phyloP scores from a whole-genome alignment of 2,329 filamentous ascomycete genomes.

The Raffaelea ambrosiae region DNA sequence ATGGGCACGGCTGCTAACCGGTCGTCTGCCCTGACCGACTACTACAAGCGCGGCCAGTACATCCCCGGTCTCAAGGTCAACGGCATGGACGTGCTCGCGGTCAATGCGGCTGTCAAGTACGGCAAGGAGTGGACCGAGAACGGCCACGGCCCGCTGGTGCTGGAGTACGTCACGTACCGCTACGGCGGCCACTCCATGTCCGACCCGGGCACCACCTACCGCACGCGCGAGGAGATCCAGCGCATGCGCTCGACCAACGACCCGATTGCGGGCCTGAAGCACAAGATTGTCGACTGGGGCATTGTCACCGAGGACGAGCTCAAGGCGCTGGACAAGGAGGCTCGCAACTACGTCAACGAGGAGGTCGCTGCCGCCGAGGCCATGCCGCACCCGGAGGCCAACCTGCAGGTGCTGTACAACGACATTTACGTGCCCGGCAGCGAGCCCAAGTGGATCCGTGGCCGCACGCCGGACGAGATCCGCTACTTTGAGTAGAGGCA shows the following conservation, averaged over 20 bases:
- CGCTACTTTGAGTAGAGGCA: slow-evolving; percentile 62
- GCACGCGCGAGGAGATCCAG: slow-evolving; percentile 98
- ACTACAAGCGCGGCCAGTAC: slow-evolving; percentile 99
- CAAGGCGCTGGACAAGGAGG: slow-evolving; percentile 92
- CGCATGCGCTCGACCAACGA: slow-evolving; percentile 99
- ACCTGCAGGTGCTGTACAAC: slow-evolving; percentile 79
- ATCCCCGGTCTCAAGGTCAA: slow-evolving; percentile 99
- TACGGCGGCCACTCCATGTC: slow-evolving; percentile 99
- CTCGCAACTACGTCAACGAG: slow-evolving; percentile 72
- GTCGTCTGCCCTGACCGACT: slow-evolving; percentile 92
- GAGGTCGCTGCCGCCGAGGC: slow-evolving; percentile 87
- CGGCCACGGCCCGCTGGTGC: slow-evolving; percentile 87
- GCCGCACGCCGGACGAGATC: slow-evolving; percentile 85
- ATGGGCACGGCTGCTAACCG: slow-evolving; percentile 97
- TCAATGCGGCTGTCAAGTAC: slow-evolving; percentile 93
- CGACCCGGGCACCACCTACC: slow-evolving; percentile 97
- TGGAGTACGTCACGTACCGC: slow-evolving; percentile 98
- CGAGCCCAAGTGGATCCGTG: slow-evolving; percentile 82
- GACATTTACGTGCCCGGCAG: slow-evolving; percentile 88
- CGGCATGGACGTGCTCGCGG: slow-evolving; percentile 97
- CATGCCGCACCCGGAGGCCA: slow-evolving; percentile 74
- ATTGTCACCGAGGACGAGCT: slow-evolving; percentile 90
- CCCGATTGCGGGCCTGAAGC: slow-evolving; percentile 94
- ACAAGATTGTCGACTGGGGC: slow-evolving; percentile 94
- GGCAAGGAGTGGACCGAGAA: slow-evolving; percentile 77